phyloP scores from a whole-genome alignment of 768 basidiomycete species.

The Pulveroboletus sp. region DNA sequence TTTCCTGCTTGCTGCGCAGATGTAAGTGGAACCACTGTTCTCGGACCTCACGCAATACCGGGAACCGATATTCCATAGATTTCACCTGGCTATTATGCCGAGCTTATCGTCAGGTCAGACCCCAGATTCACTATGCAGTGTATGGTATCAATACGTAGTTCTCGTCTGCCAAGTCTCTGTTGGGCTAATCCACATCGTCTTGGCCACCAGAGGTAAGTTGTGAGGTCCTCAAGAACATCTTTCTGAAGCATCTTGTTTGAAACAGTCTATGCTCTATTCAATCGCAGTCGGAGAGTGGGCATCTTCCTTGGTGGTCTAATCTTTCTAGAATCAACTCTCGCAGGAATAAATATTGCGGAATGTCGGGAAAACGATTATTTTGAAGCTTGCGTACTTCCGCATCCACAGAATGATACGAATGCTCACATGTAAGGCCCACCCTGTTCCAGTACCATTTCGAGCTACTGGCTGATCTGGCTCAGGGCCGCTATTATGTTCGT shows the following conservation, averaged over 20 bases:
- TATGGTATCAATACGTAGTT: slow-evolving; percentile 10
- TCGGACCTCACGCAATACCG: too few relatives aligned
- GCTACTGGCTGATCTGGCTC: background rate
- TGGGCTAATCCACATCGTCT: slow-evolving; percentile 18
- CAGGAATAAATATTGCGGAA: slow-evolving; percentile 20
- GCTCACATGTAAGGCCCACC: slow-evolving; percentile 16
- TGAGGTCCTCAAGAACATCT: background rate
- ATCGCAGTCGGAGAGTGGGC: slow-evolving; percentile 31
- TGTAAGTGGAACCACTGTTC: slow-evolving; percentile 1
- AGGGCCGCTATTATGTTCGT: slow-evolving; percentile 21
- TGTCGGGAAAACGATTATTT: background rate
- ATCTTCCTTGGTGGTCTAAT: slow-evolving; percentile 11
- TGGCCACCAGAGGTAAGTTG: slow-evolving; percentile 24
- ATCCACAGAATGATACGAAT: background rate
- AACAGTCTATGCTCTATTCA: slow-evolving; percentile 31
- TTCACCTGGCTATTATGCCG: slow-evolving; percentile 4
- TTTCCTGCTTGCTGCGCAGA: slow-evolving; percentile 7
- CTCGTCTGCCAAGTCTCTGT: slow-evolving; percentile 7
- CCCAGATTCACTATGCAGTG: slow-evolving; percentile 3
- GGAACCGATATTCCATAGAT: slow-evolving; percentile 5
- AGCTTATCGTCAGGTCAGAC: slow-evolving; percentile 7
- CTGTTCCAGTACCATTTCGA: background rate
- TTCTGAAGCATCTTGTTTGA: background rate
- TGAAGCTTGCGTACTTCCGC: slow-evolving; percentile 28
- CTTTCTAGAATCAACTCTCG: slow-evolving; percentile 15